Evolutionary conservation across 2,329 filamentous ascomycete species (phyloP).

Genomic region (Ceratocystis papillata): DNA sequence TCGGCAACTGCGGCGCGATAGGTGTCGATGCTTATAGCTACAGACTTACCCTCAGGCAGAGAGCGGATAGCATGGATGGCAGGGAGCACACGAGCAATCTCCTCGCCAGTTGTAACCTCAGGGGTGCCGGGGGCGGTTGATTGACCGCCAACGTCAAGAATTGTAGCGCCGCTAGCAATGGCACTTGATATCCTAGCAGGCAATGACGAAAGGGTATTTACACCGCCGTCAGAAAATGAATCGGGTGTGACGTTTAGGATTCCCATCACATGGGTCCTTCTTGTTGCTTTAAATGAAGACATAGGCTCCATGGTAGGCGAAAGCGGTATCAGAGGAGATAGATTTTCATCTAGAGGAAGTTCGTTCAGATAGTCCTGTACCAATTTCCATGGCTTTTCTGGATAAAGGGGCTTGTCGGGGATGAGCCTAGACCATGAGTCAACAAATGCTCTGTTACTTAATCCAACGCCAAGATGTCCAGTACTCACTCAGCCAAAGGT

Average conservation of each 20-base stretch:
- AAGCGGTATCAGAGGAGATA: slow-evolving; percentile 51
- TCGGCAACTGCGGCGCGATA: slow-evolving; percentile 77
- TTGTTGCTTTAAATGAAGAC: slow-evolving; percentile 45
- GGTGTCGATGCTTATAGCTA: slow-evolving; percentile 84
- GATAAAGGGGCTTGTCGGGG: slow-evolving; percentile 43
- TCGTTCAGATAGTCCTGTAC: slow-evolving; percentile 51
- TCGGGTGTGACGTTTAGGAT: slow-evolving; percentile 93
- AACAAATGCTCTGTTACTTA: not conserved
- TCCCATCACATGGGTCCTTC: slow-evolving; percentile 73
- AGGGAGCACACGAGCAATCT: slow-evolving; percentile 66
- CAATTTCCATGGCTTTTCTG: slow-evolving; percentile 48
- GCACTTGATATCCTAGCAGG: slow-evolving; percentile 54
- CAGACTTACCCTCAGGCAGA: slow-evolving; percentile 48
- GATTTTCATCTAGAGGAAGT: slow-evolving; percentile 40
- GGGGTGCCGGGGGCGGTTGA: slow-evolving; percentile 71
- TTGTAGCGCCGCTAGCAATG: slow-evolving; percentile 60
- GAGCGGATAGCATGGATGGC: slow-evolving; percentile 63
- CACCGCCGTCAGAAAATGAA: slow-evolving; percentile 88
- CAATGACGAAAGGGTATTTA: slow-evolving; percentile 51
- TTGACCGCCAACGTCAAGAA: slow-evolving; percentile 88
- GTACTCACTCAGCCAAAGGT: slow-evolving; percentile 63
- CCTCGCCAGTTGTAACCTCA: slow-evolving; percentile 60
- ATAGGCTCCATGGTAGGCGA: slow-evolving; percentile 39
- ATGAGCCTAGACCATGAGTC: slow-evolving; percentile 38
- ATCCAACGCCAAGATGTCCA: not conserved